Conservation (phyloP, 1,139 yeast species). For the Saccharomyces pastorianus region DNA sequence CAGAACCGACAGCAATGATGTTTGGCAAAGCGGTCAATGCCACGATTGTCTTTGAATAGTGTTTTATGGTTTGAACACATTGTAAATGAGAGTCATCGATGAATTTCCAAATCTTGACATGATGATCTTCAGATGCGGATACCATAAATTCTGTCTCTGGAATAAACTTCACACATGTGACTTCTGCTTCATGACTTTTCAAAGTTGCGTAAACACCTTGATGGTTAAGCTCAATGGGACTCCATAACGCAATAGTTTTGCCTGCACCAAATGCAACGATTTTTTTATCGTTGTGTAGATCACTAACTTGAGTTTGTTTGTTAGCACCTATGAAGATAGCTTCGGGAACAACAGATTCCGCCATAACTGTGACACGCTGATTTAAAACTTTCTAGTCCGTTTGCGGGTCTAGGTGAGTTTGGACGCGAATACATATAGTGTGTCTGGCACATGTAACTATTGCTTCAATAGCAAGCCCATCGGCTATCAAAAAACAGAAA, state of each 20-base stretch:
- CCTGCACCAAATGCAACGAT: constrained; percentile 74
- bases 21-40: constrained; percentile 34
- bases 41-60: constrained; percentile 44
- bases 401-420: no score
- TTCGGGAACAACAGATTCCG: constrained; percentile 29
- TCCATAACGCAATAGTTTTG: constrained; percentile 67
- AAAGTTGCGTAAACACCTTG: constrained; percentile 49
- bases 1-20: constrained; percentile 53
- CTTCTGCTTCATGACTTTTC: constrained; percentile 50
- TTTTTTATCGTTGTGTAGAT: constrained; percentile 37
- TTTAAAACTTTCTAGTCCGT: no score
- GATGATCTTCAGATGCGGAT: constrained; percentile 59
- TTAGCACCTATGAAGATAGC: constrained; percentile 76
- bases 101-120: constrained; percentile 53
- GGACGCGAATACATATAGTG: no score
- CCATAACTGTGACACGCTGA: constrained; percentile 4
- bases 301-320: constrained; percentile 61
- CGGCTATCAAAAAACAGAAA: neutral
- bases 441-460: no score
- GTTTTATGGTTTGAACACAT: constrained; percentile 34
- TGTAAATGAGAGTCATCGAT: constrained; percentile 12
- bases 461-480: neutral
- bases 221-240: constrained; percentile 38
- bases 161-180: constrained; percentile 53
- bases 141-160: constrained; percentile 42